These are phyloP conservation scores for Oryza glaberrima DNA, from an alignment of 176 grass and related monocot species.

Conservation along the genomic window DNA sequence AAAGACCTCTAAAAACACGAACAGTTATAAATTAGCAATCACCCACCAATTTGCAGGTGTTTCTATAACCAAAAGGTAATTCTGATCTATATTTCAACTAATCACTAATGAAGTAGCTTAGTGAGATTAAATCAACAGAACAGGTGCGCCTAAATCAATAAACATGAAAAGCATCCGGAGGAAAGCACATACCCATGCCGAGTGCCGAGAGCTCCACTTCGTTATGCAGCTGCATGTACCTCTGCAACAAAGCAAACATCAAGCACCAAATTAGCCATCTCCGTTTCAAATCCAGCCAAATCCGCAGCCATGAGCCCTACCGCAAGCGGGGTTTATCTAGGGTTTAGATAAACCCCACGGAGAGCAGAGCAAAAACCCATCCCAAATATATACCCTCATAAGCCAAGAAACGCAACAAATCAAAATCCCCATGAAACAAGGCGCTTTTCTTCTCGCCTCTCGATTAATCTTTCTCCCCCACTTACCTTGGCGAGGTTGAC, in stretches of 20 bases:
- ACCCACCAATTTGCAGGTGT: background rate
- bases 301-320: background rate
- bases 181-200: slow-evolving; percentile 75
- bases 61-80: background rate
- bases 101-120: background rate
- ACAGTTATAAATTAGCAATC: background rate
- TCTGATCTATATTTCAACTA: background rate
- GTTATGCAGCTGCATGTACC: slow-evolving; percentile 79
- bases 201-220: slow-evolving; percentile 84
- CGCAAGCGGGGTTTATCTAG: background rate
- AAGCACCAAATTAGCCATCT: slow-evolving; percentile 10
- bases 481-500: slow-evolving; percentile 95
- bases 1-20: too few species aligned
- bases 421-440: background rate
- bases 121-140: background rate
- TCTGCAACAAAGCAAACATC: slow-evolving; percentile 52
- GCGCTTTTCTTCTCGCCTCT: too few species aligned
- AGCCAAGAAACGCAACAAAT: background rate
- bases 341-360: background rate
- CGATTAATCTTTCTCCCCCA: background rate
- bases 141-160: background rate
- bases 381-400: background rate
- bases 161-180: background rate
- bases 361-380: background rate
- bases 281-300: slow-evolving; percentile 29